Evolutionary conservation across 371 early-diverging fungal species (phyloP).

Genomic region (Mucor irregularis): DNA sequence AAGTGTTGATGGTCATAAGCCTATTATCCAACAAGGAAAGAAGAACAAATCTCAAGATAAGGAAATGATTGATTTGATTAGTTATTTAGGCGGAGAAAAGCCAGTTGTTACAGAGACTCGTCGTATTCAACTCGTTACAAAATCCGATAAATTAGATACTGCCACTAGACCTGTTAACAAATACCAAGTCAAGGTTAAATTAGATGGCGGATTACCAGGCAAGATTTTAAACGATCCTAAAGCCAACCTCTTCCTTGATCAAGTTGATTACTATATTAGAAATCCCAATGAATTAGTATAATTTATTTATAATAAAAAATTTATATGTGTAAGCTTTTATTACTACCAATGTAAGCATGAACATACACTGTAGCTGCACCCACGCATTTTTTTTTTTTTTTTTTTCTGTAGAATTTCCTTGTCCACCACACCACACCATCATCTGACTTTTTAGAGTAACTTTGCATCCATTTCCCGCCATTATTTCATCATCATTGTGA

Average conservation of each 20-base stretch:
- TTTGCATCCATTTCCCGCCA: no score
- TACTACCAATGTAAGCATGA: no score
- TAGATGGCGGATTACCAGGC: conserved; percentile 40
- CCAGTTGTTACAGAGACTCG: conserved; percentile 8
- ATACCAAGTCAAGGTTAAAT: conserved; percentile 33
- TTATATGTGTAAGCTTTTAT: no score
- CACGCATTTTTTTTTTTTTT: no score
- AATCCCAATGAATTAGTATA: conserved; percentile 43
- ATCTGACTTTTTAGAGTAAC: no score
- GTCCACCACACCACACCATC: no score
- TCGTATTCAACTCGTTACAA: conserved; percentile 19
- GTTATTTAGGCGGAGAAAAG: conserved; percentile 33
- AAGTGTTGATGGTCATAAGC: conserved; percentile 24
- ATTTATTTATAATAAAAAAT: conserved; percentile 7
- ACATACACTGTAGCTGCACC: no score
- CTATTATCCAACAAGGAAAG: conserved; percentile 3
- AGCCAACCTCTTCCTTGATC: conserved; percentile 48
- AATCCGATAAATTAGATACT: conserved; percentile 17
- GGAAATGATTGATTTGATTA: conserved; percentile 43
- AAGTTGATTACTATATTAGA: conserved; percentile 50
- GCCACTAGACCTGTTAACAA: conserved; percentile 18
- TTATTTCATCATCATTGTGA: no score
- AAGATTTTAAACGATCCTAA: conserved; percentile 36
- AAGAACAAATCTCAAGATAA: conserved; percentile 8
- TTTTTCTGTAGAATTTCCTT: no score